Conservation (phyloP, 345 rosid genomes). For the Moringa oleifera region DNA sequence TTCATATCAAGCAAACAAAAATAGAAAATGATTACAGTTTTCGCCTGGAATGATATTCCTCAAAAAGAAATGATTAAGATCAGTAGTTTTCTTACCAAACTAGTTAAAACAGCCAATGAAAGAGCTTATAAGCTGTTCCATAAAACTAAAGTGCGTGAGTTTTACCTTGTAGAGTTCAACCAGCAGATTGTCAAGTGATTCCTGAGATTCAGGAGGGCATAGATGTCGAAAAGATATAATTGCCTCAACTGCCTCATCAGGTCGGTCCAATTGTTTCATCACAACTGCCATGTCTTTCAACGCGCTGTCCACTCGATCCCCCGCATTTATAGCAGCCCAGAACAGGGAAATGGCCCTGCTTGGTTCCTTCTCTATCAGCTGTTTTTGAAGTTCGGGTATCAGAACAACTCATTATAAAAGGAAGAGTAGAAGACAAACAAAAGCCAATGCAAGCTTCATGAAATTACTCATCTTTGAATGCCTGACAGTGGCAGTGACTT, state of each 20-base stretch:
- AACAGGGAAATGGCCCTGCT: constrained; percentile 53
- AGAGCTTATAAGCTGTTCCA: too few relatives aligned
- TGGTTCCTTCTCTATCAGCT: constrained; percentile 68
- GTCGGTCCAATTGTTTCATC: constrained; percentile 60
- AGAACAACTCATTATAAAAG: constrained; percentile 4
- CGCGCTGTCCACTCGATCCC: constrained; percentile 73
- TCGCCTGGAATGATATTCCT: too few relatives aligned
- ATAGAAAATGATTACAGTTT: too few relatives aligned
- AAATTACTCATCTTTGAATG: too few relatives aligned
- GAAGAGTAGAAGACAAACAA: neutral
- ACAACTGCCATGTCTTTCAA: constrained; percentile 80
- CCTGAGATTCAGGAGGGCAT: constrained; percentile 64
- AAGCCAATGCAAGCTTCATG: neutral
- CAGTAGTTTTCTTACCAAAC: neutral
- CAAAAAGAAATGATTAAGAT: too few relatives aligned
- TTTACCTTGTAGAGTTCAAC: constrained; percentile 72
- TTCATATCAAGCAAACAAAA: too few relatives aligned
- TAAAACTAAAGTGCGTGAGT: neutral
- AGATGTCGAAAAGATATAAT: constrained; percentile 74
- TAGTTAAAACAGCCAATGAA: neutral
- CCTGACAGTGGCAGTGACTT: too few relatives aligned
- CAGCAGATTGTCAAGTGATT: constrained; percentile 65
- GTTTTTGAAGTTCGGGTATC: constrained; percentile 3
- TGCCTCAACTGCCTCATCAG: constrained; percentile 76
- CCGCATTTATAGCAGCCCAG: constrained; percentile 79